These are phyloP conservation scores for Macadamia integrifolia DNA, from an alignment of 164 flowering plant genomes.

Conservation along the genomic window DNA sequence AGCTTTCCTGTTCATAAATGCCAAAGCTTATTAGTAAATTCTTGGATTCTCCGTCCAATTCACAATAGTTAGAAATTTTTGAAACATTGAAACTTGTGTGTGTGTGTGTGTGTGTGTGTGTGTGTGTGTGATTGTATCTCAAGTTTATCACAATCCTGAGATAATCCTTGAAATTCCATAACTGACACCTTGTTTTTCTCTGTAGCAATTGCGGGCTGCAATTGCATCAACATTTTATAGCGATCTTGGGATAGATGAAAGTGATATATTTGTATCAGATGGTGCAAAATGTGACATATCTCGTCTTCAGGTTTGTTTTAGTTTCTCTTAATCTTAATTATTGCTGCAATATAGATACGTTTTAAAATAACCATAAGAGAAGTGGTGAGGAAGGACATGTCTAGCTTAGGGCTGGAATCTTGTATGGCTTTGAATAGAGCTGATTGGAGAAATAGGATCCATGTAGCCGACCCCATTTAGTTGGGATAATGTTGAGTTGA, in stretches of 20 bases:
- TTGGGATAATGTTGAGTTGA: no score
- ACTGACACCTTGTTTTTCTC: slow-evolving; percentile 11
- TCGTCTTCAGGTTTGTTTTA: slow-evolving; percentile 75
- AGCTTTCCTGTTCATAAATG: not conserved
- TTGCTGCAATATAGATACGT: no score
- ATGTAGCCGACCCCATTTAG: no score
- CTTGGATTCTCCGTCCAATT: no score
- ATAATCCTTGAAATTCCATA: not conserved
- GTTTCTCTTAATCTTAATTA: not conserved
- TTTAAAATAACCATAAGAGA: no score
- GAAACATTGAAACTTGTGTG: not conserved
- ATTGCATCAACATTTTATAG: slow-evolving; percentile 67
- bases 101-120: not conserved
- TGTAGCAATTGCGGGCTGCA: slow-evolving; percentile 69
- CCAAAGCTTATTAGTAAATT: not conserved
- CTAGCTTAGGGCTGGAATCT: no score
- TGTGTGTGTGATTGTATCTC: no score
- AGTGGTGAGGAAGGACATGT: no score
- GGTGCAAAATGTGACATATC: slow-evolving; percentile 98
- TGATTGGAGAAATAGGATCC: no score
- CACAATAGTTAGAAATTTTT: no score
- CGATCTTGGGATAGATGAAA: slow-evolving; percentile 62
- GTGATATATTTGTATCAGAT: slow-evolving; percentile 92
- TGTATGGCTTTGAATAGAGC: no score
- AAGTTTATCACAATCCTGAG: not conserved